Evolutionary conservation across 352 stramenopile species (phyloP).

Genomic region (Phytophthora idaei): DNA sequence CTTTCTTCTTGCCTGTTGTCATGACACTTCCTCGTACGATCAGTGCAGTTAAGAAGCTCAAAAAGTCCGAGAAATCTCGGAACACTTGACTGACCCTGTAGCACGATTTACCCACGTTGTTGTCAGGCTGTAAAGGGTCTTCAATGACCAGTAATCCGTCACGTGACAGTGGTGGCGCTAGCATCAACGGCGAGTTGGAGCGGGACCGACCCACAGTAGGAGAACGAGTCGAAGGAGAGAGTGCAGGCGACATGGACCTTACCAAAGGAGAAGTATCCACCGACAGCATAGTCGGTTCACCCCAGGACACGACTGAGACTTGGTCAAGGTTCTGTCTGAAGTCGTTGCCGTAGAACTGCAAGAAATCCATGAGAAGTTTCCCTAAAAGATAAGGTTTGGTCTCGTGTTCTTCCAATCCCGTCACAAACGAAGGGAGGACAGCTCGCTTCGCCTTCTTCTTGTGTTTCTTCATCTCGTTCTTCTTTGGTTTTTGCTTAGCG

Average conservation of each 20-base stretch:
- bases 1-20: slow-evolving; percentile 54
- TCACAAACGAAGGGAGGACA: slow-evolving; percentile 47
- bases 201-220: slow-evolving; percentile 15
- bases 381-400: slow-evolving; percentile 62
- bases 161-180: slow-evolving; percentile 29
- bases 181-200: slow-evolving; percentile 29
- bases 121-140: slow-evolving; percentile 69
- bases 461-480: slow-evolving; percentile 20
- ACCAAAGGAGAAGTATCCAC: slow-evolving; percentile 16
- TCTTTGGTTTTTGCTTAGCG: slow-evolving; percentile 41
- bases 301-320: slow-evolving; percentile 50
- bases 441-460: slow-evolving; percentile 37
- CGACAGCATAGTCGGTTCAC: slow-evolving; percentile 24
- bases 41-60: slow-evolving; percentile 80
- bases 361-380: slow-evolving; percentile 84
- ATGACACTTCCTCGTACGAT: slow-evolving; percentile 83
- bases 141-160: slow-evolving; percentile 69
- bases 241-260: slow-evolving; percentile 23
- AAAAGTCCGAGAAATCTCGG: slow-evolving; percentile 81
- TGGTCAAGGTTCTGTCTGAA: slow-evolving; percentile 78
- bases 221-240: slow-evolving; percentile 29
- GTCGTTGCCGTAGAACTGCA: slow-evolving; percentile 86
- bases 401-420: slow-evolving; percentile 41
- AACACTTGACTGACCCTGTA: slow-evolving; percentile 87
- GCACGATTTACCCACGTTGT: slow-evolving; percentile 87